Conservation (phyloP, 75 land plant species). For the Adiantum capillusveneris region DNA sequence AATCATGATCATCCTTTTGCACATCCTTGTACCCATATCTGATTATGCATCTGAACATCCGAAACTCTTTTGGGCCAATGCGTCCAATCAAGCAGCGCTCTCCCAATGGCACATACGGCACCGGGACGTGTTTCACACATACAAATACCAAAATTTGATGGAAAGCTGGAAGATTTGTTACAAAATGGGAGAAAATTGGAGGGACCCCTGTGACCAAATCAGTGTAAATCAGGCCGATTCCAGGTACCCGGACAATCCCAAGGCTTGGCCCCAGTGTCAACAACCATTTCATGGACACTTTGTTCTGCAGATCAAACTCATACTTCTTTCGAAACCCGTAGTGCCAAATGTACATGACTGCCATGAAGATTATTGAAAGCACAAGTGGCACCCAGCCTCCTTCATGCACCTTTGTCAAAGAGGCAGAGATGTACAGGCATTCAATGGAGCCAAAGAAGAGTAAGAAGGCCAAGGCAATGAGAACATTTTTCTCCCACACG, state of each 20-base stretch:
- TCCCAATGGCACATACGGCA: slow-evolving; percentile 25
- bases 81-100: slow-evolving; percentile 43
- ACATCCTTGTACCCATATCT: slow-evolving; percentile 63
- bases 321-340: slow-evolving; percentile 77
- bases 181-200: slow-evolving; percentile 44
- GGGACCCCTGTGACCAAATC: slow-evolving; percentile 45
- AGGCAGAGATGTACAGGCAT: slow-evolving; percentile 53
- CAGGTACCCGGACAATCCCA: slow-evolving; percentile 41
- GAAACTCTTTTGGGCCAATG: slow-evolving; percentile 37
- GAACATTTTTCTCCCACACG: slow-evolving; percentile 51
- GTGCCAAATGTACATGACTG: slow-evolving; percentile 79
- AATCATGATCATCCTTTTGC: slow-evolving; percentile 29
- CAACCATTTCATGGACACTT: slow-evolving; percentile 53
- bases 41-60: slow-evolving; percentile 39
- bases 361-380: slow-evolving; percentile 53
- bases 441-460: slow-evolving; percentile 69
- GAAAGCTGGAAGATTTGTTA: slow-evolving; percentile 51
- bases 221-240: slow-evolving; percentile 45
- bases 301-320: slow-evolving; percentile 73
- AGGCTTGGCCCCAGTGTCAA: slow-evolving; percentile 38
- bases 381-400: slow-evolving; percentile 89
- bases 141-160: slow-evolving; percentile 50
- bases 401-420: slow-evolving; percentile 63
- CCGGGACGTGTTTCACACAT: slow-evolving; percentile 35
- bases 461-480: slow-evolving; percentile 49